Percentiles rank a stretch among this genome's conserved stretches.
These are phyloP conservation scores for Ceratocystis cubensis DNA, from an alignment of 2,329 filamentous ascomycete species.

Conservation along the genomic window DNA sequence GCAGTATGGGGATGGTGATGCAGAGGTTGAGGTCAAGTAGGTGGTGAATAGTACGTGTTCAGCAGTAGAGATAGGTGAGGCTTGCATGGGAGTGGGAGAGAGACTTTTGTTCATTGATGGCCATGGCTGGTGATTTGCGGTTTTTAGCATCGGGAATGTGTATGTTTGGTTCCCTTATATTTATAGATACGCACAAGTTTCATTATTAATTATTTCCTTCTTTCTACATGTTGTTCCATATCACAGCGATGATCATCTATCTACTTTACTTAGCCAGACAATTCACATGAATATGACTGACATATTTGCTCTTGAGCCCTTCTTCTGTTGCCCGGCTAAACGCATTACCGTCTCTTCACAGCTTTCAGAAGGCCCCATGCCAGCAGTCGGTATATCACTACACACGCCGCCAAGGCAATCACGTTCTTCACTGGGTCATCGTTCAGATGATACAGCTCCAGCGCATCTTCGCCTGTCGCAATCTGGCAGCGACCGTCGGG, in stretches of 20 bases:
- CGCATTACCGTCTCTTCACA: slow-evolving; percentile 34
- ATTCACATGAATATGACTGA: not conserved
- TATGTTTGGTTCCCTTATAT: not conserved
- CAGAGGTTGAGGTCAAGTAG: not conserved
- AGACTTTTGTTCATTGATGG: not conserved
- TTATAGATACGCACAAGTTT: not conserved
- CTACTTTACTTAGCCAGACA: not conserved
- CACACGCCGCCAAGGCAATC: slow-evolving; percentile 48
- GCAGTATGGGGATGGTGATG: slow-evolving; percentile 9
- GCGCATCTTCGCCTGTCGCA: slow-evolving; percentile 51
- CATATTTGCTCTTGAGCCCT: not conserved
- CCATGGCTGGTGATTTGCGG: not conserved
- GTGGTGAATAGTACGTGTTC: not conserved
- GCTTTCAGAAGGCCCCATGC: slow-evolving; percentile 47
- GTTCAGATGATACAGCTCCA: slow-evolving; percentile 55
- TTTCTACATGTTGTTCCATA: not conserved
- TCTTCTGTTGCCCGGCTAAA: slow-evolving; percentile 27
- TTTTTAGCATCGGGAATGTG: not conserved
- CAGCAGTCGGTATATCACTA: slow-evolving; percentile 52
- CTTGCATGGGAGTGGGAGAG: not conserved
- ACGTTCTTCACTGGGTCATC: slow-evolving; percentile 49
- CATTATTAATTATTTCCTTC: not conserved
- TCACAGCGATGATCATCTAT: not conserved
- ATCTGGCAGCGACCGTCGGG: slow-evolving; percentile 51
- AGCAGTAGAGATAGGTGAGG: not conserved